A percentile compares a stretch with the other conserved stretches of the same genome.
Evolutionary conservation across 352 stramenopile species (phyloP).

Genomic region (Pythium biforme): DNA sequence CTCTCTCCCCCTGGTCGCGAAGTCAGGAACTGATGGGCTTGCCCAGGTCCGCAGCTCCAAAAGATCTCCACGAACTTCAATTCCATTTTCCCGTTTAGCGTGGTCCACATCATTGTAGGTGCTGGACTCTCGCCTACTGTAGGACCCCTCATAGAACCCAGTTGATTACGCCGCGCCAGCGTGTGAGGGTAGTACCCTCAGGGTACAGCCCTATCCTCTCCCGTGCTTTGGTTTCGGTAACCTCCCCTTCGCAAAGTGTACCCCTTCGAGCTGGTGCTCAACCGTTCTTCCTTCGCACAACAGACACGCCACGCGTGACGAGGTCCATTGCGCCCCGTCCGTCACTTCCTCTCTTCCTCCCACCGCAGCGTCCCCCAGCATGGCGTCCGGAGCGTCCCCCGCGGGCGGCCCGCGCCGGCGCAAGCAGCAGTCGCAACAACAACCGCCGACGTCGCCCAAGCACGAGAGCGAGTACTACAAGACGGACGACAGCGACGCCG

Average conservation of each 20-base stretch:
- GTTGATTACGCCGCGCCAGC: conserved; percentile 6
- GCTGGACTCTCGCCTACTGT: neutral
- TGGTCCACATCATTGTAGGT: conserved; percentile 16
- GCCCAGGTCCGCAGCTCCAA: neutral
- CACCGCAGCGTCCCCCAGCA: neutral
- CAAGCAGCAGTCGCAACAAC: conserved; percentile 2
- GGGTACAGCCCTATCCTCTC: no score
- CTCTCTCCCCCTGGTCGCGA: neutral
- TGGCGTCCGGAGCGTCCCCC: neutral
- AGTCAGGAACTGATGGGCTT: neutral
- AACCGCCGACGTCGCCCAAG: conserved; percentile 23
- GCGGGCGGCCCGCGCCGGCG: conserved; percentile 36
- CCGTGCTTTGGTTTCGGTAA: no score
- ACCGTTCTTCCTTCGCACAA: neutral
- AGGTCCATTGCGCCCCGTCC: neutral
- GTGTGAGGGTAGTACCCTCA: neutral
- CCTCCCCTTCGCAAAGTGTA: conserved; percentile 1
- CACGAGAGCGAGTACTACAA: conserved; percentile 14
- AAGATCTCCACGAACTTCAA: conserved; percentile 30
- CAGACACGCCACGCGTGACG: neutral
- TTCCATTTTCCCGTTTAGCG: conserved; percentile 1
- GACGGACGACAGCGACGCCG: conserved; percentile 35
- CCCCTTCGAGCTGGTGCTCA: no score
- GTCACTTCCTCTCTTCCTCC: neutral
- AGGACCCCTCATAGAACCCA: neutral